Evolutionary conservation across 371 early-diverging fungal genomes (phyloP).

Genomic region (Catenaria anguillulae): DNA sequence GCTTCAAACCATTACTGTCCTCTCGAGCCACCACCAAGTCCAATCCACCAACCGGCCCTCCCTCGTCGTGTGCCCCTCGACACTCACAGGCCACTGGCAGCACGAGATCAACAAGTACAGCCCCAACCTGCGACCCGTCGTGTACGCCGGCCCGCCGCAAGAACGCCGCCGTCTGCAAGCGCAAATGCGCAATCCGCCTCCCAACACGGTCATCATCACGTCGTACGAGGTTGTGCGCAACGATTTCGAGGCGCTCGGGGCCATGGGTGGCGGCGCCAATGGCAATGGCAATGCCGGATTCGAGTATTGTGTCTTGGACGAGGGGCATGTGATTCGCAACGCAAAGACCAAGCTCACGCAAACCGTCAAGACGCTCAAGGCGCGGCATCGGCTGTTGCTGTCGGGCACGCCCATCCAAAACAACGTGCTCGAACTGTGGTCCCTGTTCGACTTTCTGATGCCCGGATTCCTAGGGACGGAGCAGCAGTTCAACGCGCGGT

Average conservation of each 20-base stretch:
- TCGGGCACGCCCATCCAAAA: conserved; percentile 98
- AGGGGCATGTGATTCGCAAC: conserved; percentile 99
- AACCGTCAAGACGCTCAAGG: conserved; percentile 64
- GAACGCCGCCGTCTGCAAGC: conserved; percentile 45
- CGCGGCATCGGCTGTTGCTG: conserved; percentile 80
- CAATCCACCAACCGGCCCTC: conserved; percentile 55
- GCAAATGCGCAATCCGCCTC: conserved; percentile 12
- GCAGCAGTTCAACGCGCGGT: conserved; percentile 73
- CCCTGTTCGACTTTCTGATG: conserved; percentile 94
- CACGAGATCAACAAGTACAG: conserved; percentile 82
- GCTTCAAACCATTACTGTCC: conserved; percentile 88
- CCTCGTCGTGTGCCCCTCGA: conserved; percentile 94
- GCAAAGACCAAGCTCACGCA: conserved; percentile 84
- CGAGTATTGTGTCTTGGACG: conserved; percentile 98
- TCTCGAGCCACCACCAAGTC: conserved; percentile 68
- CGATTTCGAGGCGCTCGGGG: conserved; percentile 47
- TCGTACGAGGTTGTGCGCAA: conserved; percentile 95
- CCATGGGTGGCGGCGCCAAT: conserved; percentile 41
- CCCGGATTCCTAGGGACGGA: conserved; percentile 93
- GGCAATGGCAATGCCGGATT: no score
- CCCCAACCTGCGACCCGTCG: conserved; percentile 54
- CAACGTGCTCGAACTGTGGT: conserved; percentile 95
- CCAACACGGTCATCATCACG: conserved; percentile 42
- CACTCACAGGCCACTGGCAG: conserved; percentile 95
- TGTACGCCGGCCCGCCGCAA: conserved; percentile 66